Evolutionary conservation across 2,329 filamentous ascomycete genomes (phyloP), one percentile per base, ranked within the genome.

Genomic region (Cylindrodendrum hubeiense): DNA sequence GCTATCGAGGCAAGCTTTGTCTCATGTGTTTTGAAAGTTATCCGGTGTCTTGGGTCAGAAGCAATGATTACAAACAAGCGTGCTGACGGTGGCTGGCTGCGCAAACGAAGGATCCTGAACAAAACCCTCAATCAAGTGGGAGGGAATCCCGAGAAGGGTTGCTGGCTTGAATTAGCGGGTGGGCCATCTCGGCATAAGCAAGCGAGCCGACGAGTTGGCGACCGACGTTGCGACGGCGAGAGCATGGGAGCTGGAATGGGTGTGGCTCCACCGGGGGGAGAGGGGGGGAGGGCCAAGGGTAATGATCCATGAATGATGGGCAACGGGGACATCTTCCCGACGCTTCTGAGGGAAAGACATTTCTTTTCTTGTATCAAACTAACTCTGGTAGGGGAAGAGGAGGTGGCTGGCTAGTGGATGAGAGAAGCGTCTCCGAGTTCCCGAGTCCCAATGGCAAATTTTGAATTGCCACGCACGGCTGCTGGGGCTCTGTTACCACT

Each of bases 161-260:
- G 22, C 60, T 60, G 54, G 39, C 51, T 55, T 46, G 46, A 41
- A 60, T 53, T 60, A 30, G 58, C 22, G 39, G 46, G 33, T 58
- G 64, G 46, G 39, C 39, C 51, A 43, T 34, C 22, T 63, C 55
- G 60, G 59, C 28, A 52, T 62, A 63, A 37, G 43, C 19, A 50
- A 24, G 49, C 57, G 50, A 53, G 60, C 65, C 71, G 65, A 53
- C 60, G 62, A 60, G 59, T 60, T 69, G 61, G 53, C 60, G 58
- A 60, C 62, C 59, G 51, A 60, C 49, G 55, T 61, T 43, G 55
- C 50, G 66, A 60, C 33, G 66, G 63, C 33, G 50, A 67, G 30
- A 3, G 57, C 57, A 47, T 60, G 49, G 49, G 21, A 54, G 49
- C 47, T 50, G 57, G 47, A 51, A 58, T 34, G 30, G 46, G 30